Evolutionary conservation across 495 filamentous ascomycete species (phyloP).

Genomic region (Penicillium desertorum): DNA sequence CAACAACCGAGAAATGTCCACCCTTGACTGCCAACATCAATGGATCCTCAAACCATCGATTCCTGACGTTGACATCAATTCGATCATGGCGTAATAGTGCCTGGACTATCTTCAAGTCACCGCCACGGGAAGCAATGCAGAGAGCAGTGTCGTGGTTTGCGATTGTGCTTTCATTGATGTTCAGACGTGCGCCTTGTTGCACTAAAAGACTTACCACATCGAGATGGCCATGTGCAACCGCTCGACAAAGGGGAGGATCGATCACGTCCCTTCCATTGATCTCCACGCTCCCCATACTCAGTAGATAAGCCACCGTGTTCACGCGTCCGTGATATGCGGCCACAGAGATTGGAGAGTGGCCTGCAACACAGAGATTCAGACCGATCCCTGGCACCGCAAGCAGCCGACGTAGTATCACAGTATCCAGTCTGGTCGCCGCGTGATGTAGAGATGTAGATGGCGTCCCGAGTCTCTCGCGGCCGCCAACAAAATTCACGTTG

Average conservation of each 20-base stretch:
- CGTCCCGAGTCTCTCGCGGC: conserved; percentile 4
- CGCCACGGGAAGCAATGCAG: conserved; percentile 7
- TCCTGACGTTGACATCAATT: conserved; percentile 14
- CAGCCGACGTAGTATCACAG: conserved; percentile 10
- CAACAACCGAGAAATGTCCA: conserved; percentile 3
- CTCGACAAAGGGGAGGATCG: conserved; percentile 12
- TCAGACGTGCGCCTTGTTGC: conserved; percentile 4
- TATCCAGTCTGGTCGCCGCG: conserved; percentile 10
- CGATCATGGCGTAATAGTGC: conserved; percentile 8
- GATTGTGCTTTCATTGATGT: conserved; percentile 15
- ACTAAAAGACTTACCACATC: conserved; percentile 11
- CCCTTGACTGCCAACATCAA: conserved; percentile 9
- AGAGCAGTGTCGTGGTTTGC: conserved; percentile 13
- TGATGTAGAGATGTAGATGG: conserved; percentile 15
- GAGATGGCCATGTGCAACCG: conserved; percentile 2
- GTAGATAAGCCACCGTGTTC: conserved; percentile 4
- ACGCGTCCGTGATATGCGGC: conserved; percentile 3
- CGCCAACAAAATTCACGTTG: conserved; percentile 12
- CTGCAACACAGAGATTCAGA: conserved; percentile 8
- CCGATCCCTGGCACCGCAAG: conserved; percentile 12
- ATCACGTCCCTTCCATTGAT: conserved; percentile 12
- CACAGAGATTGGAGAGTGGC: conserved; percentile 13
- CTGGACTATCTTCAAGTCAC: conserved; percentile 14
- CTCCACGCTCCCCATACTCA: conserved; percentile 11
- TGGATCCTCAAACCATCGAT: conserved; percentile 7